A percentile compares a stretch with the other conserved stretches of the same genome.
Evolutionary conservation across 225 moss, liverwort and hornwort genomes (phyloP).

Genomic region (Bryoerythrophyllum caledonicum): DNA sequence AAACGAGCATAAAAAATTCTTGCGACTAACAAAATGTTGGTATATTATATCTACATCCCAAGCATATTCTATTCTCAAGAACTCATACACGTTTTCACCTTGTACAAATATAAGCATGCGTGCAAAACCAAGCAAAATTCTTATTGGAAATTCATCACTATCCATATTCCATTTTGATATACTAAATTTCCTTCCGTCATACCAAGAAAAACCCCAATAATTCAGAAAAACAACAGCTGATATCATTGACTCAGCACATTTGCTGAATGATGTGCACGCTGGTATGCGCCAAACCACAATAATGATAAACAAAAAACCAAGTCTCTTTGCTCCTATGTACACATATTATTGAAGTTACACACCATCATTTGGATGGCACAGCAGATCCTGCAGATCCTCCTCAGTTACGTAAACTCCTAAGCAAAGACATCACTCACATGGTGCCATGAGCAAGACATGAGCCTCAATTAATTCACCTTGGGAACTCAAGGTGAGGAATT

Average conservation of each 20-base stretch:
- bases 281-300: neutral
- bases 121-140: too few relatives aligned
- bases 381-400: constrained; percentile 6
- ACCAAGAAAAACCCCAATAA: too few relatives aligned
- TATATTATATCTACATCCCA: too few relatives aligned
- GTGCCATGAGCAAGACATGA: constrained; percentile 10
- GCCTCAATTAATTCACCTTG: constrained; percentile 3
- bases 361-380: constrained; percentile 9
- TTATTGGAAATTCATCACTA: too few relatives aligned
- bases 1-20: too few relatives aligned
- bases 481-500: neutral
- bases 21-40: too few relatives aligned
- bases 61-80: too few relatives aligned
- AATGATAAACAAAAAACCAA: neutral
- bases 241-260: neutral
- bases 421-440: constrained; percentile 1
- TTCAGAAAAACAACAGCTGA: neutral
- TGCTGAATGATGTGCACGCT: neutral
- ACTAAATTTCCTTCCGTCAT: neutral
- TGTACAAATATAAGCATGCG: too few relatives aligned
- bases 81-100: too few relatives aligned
- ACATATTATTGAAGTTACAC: neutral
- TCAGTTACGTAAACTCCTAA: neutral
- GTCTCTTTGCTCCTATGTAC: neutral
- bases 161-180: neutral